Conservation (phyloP, 108 stramenopile genomes). For the Cylindrotheca fusiformis region DNA sequence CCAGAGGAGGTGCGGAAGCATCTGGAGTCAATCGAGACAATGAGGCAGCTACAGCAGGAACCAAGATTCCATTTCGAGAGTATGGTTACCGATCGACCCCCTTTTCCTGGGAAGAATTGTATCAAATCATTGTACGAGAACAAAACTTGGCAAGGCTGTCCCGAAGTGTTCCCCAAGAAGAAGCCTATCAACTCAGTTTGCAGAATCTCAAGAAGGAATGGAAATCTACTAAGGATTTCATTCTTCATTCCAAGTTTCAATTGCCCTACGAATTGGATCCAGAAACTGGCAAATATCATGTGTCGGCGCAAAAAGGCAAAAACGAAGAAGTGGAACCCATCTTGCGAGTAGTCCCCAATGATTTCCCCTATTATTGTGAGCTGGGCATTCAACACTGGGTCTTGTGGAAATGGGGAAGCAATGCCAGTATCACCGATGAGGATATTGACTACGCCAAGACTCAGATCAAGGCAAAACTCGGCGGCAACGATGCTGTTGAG, state of each 20-base stretch:
- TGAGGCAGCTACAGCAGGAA: too few species aligned
- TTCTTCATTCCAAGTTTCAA: conserved; percentile 62
- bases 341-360: conserved; percentile 45
- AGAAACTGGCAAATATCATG: neutral
- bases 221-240: conserved; percentile 57
- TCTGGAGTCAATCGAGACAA: too few species aligned
- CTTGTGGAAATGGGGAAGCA: conserved; percentile 59
- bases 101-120: conserved; percentile 33
- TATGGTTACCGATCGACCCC: conserved; percentile 35
- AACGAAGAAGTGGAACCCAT: neutral
- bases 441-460: conserved; percentile 29
- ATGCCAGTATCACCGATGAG: conserved; percentile 22
- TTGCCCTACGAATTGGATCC: conserved; percentile 7
- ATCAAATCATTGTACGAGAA: conserved; percentile 27
- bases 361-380: conserved; percentile 65
- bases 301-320: neutral
- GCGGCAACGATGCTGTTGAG: conserved; percentile 3
- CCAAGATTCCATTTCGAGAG: neutral
- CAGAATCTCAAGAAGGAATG: conserved; percentile 40
- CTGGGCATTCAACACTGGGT: conserved; percentile 63
- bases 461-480: neutral
- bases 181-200: conserved; percentile 29
- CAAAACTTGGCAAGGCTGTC: conserved; percentile 41
- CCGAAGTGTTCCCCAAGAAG: conserved; percentile 42
- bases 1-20: too few species aligned